These are phyloP conservation scores for Colletotrichum costaricense DNA, from an alignment of 2,329 filamentous ascomycete genomes.

Conservation along the genomic window DNA sequence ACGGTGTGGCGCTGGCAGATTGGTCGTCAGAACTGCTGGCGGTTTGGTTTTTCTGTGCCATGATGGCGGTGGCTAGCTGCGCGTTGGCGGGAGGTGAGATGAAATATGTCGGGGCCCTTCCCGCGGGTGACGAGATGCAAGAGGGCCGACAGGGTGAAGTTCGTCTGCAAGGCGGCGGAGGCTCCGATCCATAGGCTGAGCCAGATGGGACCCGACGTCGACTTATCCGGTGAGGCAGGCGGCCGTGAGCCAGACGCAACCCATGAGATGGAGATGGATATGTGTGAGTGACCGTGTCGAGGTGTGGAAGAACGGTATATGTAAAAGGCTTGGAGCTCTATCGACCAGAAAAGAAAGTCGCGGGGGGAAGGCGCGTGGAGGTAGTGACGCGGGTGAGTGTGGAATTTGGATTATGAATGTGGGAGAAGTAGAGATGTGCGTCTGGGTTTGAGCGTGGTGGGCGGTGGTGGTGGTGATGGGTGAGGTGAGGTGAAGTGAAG, in stretches of 20 bases:
- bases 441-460: background rate
- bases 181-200: constrained; percentile 27
- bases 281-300: background rate
- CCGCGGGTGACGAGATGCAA: constrained; percentile 32
- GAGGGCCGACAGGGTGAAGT: constrained; percentile 31
- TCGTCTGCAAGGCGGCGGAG: constrained; percentile 29
- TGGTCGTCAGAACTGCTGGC: constrained; percentile 35
- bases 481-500: no score
- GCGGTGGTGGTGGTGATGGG: background rate
- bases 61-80: constrained; percentile 28
- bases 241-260: constrained; percentile 15
- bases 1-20: constrained; percentile 35
- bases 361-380: constrained; percentile 1
- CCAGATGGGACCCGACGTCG: constrained; percentile 2
- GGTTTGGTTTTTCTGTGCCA: constrained; percentile 36
- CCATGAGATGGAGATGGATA: constrained; percentile 26
- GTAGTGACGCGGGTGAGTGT: background rate
- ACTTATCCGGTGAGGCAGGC: constrained; percentile 12
- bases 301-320: background rate
- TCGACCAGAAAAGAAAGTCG: background rate
- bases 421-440: background rate
- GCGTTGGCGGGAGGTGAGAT: constrained; percentile 15
- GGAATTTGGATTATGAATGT: constrained; percentile 17
- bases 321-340: background rate
- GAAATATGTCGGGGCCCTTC: constrained; percentile 33